phyloP scores from a whole-genome alignment of 2,329 filamentous ascomycete species.

The Colletotrichum magnum region DNA sequence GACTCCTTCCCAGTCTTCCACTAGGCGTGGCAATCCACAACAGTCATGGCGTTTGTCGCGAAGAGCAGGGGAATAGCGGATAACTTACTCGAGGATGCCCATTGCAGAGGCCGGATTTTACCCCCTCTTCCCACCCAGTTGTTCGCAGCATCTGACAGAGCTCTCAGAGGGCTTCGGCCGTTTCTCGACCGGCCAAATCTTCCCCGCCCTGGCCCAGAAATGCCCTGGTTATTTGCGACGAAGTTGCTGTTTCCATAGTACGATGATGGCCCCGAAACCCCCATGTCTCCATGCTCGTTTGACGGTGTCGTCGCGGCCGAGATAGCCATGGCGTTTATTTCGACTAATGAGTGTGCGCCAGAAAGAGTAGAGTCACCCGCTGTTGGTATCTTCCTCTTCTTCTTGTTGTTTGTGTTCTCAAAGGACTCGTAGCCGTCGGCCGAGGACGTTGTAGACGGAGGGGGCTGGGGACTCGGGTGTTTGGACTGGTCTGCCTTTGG shows the following conservation, averaged over 20 bases:
- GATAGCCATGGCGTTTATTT: conserved; percentile 47
- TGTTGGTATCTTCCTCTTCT: conserved; percentile 97
- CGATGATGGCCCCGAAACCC: conserved; percentile 48
- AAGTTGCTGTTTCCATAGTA: conserved; percentile 65
- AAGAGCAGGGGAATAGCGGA: conserved; percentile 17
- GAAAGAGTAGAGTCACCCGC: conserved; percentile 74
- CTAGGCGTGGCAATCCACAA: background rate
- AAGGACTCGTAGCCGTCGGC: conserved; percentile 95
- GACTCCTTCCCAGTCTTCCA: background rate
- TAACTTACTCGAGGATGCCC: conserved; percentile 63
- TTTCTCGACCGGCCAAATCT: conserved; percentile 80
- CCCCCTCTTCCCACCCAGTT: conserved; percentile 66
- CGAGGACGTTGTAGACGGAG: conserved; percentile 78
- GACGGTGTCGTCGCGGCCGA: conserved; percentile 51
- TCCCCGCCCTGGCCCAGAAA: conserved; percentile 88
- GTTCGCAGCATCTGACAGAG: conserved; percentile 71
- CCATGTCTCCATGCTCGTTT: conserved; percentile 51
- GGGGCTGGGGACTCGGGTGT: conserved; percentile 66
- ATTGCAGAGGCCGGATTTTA: conserved; percentile 61
- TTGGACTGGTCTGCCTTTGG: conserved; percentile 61
- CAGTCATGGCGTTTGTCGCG: background rate
- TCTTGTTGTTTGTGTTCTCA: conserved; percentile 99
- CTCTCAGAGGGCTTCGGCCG: conserved; percentile 73
- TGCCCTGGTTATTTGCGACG: conserved; percentile 63
- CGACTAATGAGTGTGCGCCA: conserved; percentile 54